These are phyloP conservation scores for Melaleuca alternifolia DNA, from an alignment of 345 rosid species.

Conservation along the genomic window DNA sequence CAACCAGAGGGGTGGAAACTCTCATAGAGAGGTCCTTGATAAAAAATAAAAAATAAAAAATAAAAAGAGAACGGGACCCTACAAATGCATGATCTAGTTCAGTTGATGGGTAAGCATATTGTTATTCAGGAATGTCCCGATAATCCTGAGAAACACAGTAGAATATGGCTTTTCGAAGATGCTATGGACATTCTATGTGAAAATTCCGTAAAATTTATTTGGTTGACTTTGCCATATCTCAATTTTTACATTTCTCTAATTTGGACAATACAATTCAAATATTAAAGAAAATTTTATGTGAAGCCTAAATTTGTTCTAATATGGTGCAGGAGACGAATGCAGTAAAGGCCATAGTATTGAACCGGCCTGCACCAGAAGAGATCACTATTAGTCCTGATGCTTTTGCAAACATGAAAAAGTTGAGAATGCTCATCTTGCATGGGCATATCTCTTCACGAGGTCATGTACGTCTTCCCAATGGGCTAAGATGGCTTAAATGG, in stretches of 20 bases:
- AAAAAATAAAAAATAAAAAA: too few relatives aligned
- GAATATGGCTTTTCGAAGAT: neutral
- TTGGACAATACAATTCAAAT: neutral
- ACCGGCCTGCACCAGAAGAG: too few relatives aligned
- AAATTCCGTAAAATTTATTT: neutral
- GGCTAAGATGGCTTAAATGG: too few relatives aligned
- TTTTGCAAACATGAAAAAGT: too few relatives aligned
- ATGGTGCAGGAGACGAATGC: neutral
- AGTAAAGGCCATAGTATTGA: too few relatives aligned
- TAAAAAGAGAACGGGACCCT: neutral
- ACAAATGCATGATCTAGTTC: neutral
- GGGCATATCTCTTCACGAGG: too few relatives aligned
- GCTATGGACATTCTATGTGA: neutral
- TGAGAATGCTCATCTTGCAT: too few relatives aligned
- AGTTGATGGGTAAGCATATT: neutral
- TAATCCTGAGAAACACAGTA: neutral
- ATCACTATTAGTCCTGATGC: too few relatives aligned
- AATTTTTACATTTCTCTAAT: neutral
- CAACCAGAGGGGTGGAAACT: neutral
- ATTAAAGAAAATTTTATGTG: neutral
- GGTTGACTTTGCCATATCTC: neutral
- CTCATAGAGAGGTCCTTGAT: neutral
- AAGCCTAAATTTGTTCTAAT: neutral
- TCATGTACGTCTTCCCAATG: too few relatives aligned
- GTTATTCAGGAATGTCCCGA: neutral